Percentiles rank a stretch among this genome's conserved stretches.
These are phyloP conservation scores for Nicotiana undulata DNA, from an alignment of 257 asterid genomes.

Conservation along the genomic window DNA sequence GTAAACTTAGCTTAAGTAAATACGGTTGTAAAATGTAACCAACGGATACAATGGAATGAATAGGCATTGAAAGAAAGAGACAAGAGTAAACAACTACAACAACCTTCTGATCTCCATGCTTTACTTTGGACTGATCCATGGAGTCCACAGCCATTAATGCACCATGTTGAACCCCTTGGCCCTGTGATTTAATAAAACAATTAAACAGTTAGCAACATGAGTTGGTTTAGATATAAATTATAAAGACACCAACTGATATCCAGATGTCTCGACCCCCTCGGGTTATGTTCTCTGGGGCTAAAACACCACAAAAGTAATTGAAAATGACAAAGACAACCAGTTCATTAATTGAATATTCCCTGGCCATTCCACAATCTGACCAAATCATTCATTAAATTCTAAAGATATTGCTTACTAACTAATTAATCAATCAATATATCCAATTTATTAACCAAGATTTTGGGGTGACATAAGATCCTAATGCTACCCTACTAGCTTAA, in stretches of 20 bases:
- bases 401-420: not conserved
- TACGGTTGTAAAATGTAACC: not conserved
- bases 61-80: not conserved
- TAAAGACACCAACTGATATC: not conserved
- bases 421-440: not conserved
- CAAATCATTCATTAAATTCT: not conserved
- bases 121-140: constrained; percentile 27
- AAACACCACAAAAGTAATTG: not conserved
- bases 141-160: constrained; percentile 24
- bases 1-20: not conserved
- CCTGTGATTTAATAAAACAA: not conserved
- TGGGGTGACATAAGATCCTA: not conserved
- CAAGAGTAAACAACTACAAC: not conserved
- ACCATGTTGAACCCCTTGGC: constrained; percentile 22
- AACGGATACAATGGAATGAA: not conserved
- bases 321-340: not conserved
- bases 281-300: not conserved
- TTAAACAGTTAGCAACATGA: not conserved
- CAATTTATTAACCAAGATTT: not conserved
- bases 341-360: not conserved
- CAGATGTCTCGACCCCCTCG: not conserved
- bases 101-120: constrained; percentile 43
- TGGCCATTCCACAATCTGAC: not conserved
- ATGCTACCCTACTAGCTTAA: not conserved
- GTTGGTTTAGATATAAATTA: not conserved